Percentiles rank a stretch among this genome's conserved stretches.
These are phyloP conservation scores for Achaetomiella virescens DNA, from an alignment of 495 filamentous ascomycete species.

Conservation along the genomic window DNA sequence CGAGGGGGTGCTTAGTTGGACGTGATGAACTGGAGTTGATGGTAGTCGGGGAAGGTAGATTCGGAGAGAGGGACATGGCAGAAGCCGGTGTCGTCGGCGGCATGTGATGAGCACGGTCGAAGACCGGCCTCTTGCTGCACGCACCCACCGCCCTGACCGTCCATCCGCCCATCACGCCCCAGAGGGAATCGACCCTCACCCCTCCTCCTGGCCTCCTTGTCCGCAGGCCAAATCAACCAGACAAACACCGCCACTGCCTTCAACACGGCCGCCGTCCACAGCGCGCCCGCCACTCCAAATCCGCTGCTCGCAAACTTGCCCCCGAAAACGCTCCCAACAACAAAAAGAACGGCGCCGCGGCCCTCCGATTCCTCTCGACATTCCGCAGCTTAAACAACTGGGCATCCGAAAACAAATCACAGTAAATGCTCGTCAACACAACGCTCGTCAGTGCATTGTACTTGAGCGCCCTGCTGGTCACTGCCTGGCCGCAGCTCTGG, in stretches of 20 bases:
- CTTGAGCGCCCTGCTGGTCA: conserved; percentile 59
- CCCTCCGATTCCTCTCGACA: conserved; percentile 52
- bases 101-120: too few relatives aligned
- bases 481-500: conserved; percentile 63
- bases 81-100: too few relatives aligned
- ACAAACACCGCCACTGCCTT: conserved; percentile 47
- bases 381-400: conserved; percentile 48
- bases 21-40: too few relatives aligned
- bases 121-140: too few relatives aligned
- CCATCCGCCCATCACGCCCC: too few relatives aligned
- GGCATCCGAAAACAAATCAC: conserved; percentile 61
- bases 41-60: too few relatives aligned
- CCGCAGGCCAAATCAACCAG: conserved; percentile 53
- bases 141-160: too few relatives aligned
- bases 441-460: conserved; percentile 60
- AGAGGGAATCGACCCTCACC: too few relatives aligned
- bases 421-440: conserved; percentile 66
- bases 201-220: too few relatives aligned
- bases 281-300: conserved; percentile 52
- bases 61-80: too few relatives aligned
- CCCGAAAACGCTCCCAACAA: conserved; percentile 55
- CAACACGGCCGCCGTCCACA: conserved; percentile 56
- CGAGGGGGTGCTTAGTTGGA: too few relatives aligned
- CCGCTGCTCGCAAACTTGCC: conserved; percentile 52
- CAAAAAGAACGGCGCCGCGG: conserved; percentile 52